Evolutionary conservation across 805 yeast genomes (phyloP), one percentile per base, ranked within the genome.

Genomic region (Lachancea dasiensis): DNA sequence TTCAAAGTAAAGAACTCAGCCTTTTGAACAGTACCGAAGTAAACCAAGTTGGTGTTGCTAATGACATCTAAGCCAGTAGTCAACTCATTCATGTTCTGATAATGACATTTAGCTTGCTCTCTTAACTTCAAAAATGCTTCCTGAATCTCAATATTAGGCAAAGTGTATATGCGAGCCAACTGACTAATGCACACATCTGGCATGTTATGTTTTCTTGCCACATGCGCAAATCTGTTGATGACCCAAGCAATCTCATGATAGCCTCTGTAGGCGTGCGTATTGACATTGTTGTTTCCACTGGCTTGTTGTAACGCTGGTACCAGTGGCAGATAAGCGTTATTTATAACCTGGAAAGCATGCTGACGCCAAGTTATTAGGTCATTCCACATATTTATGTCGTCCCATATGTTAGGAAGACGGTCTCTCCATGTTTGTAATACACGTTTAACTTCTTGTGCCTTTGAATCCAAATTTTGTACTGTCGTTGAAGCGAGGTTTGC

Each of bases 191-290:
- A 92, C 27, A 94, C 98, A 40, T 92, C 97, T 2, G 95, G 85
- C 94, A 92, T 85, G 46, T 85, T 81, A 60, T 92, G 99, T 60
- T 87, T 86, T 47, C 98, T 75, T 0, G 98, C 97, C 38, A 94
- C 97, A 65, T 92, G 98, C 0, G 99, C 98, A 68, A 92, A 92
- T 37, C 97, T 67, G 63, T 92, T 92, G 53, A 92, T 90, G 6
- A 92, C 95, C 97, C 98, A 94, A 0, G 98, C 98, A 60, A 90
- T 86, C 62, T 92, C 99, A 59, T 92, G 99, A 64, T 86, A 92
- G 1, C 99, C 99, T 47, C 98, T 73, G 63, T 90, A 94, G 1
- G 96, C 97, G 55, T 87, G 89, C 1, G 97, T 87, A 56, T 86
- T 86, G 21, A 85, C 84, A 49, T 78, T 80, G 32, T 79, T 78